Evolutionary conservation across 1,284 basidiomycete genomes (phyloP), one percentile per base, ranked within the genome.

Genomic region (Ceratobasidium papillatum): DNA sequence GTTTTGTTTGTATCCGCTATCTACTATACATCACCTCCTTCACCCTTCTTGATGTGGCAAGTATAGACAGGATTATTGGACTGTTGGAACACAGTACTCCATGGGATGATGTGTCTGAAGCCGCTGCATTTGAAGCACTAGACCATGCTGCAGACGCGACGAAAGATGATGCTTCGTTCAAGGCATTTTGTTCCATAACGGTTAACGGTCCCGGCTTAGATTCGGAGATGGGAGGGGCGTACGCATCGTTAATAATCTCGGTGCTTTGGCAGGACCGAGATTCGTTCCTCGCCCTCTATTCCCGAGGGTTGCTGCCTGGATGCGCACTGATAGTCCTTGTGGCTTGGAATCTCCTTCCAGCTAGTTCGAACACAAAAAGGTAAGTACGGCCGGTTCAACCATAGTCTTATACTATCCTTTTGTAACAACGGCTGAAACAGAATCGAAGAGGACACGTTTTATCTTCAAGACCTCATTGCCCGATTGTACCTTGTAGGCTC

Each of bases 401-500:
- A 22, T 51, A n/a, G 2, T 25, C 49, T 2, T 51, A n/a, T 25
- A 8, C 22, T 8, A 19, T 22, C 2, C 1, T 51, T n/a, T 51
- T 17, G 14, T 25, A 19, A 19, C 19, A 22, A 4, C 22, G 14
- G 9, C 1, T 25, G 49, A 8, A n/a, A 25, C 17, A 51, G 49
- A 8, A 2, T 51, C 12, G 51, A 30, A 8, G 8, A 52, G 25
- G 25, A 19, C 12, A 14, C 14, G 1, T 30, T 52, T 52, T 52
- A 25, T 12, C 2, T 52, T 14, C 51, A 52, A 30, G 51, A 52
- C 25, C 25, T 52, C 11, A 25, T 27, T 12, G 22, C 27, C 27
- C n/a, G 51, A 52, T 52, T 52, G 25, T 58, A 58, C n/a, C 32
- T 36, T 19, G 54, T 58, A 8, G 54, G 54, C 12, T 58, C 54